phyloP scores from a whole-genome alignment of 805 yeast genomes.

The Candida ulmi region DNA sequence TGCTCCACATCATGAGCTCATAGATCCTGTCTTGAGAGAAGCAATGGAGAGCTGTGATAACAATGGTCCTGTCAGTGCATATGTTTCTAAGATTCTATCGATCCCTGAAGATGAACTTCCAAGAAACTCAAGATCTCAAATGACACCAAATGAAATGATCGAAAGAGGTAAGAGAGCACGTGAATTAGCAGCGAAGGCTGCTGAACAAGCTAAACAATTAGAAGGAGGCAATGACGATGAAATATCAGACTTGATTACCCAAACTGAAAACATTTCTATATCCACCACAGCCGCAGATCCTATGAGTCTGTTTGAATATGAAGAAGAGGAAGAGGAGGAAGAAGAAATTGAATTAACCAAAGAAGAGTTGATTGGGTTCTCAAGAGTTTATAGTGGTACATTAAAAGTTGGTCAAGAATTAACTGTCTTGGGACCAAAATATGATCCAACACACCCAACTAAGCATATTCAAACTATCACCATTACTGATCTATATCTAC shows the following conservation, averaged over 20 bases:
- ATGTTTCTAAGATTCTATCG: slow-evolving; percentile 84
- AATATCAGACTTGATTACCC: slow-evolving; percentile 20
- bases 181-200: slow-evolving; percentile 62
- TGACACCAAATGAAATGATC: slow-evolving; percentile 50
- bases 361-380: slow-evolving; percentile 80
- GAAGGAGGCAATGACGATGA: slow-evolving; percentile 13
- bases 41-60: slow-evolving; percentile 66
- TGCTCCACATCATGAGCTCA: slow-evolving; percentile 42
- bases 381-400: slow-evolving; percentile 85
- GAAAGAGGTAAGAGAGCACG: slow-evolving; percentile 64
- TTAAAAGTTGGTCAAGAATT: slow-evolving; percentile 69
- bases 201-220: slow-evolving; percentile 39
- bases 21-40: slow-evolving; percentile 43
- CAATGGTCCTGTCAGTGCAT: slow-evolving; percentile 64
- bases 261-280: slow-evolving; percentile 10
- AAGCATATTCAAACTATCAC: slow-evolving; percentile 53
- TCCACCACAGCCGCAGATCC: slow-evolving; percentile 29
- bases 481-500: slow-evolving; percentile 64
- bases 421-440: slow-evolving; percentile 80
- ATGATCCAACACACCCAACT: slow-evolving; percentile 57
- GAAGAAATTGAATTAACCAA: slow-evolving; percentile 32
- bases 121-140: slow-evolving; percentile 32
- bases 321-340: slow-evolving; percentile 48
- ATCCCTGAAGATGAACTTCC: slow-evolving; percentile 82
- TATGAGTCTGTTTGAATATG: slow-evolving; percentile 39